Evolutionary conservation across 139 green algal genomes (phyloP).

Genomic region (Chlorella sp.): DNA sequence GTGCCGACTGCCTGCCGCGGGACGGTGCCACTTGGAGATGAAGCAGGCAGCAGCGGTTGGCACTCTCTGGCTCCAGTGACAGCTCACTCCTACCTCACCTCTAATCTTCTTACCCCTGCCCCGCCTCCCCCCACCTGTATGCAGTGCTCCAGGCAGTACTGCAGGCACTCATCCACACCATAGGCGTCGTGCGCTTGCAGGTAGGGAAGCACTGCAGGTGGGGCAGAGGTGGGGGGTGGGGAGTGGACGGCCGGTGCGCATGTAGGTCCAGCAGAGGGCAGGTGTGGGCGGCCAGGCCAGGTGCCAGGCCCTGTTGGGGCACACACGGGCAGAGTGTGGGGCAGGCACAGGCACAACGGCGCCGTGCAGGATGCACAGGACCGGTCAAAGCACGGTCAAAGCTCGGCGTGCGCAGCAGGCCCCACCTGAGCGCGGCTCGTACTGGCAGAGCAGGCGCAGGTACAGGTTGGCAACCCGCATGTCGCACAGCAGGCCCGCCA

Average conservation of each 20-base stretch:
- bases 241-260: background rate
- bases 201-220: conserved; percentile 63
- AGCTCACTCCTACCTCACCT: background rate
- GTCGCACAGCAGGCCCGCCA: conserved; percentile 25
- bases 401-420: no score
- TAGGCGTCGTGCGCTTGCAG: conserved; percentile 64
- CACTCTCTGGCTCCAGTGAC: background rate
- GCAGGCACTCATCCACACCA: conserved; percentile 67
- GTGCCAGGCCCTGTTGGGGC: no score
- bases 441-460: conserved; percentile 66
- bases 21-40: no score
- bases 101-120: no score
- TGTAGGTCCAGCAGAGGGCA: background rate
- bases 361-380: no score
- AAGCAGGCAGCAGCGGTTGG: background rate
- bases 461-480: conserved; percentile 47
- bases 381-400: no score
- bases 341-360: no score
- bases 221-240: background rate
- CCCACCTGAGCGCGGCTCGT: conserved; percentile 48
- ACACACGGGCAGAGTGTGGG: no score
- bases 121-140: conserved; percentile 37
- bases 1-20: no score
- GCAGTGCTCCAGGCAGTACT: conserved; percentile 46
- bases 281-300: no score